Percentiles rank a stretch among this genome's conserved stretches.
Conservation (phyloP, 1,284 basidiomycete genomes). For the Neonothopanus nambi region DNA sequence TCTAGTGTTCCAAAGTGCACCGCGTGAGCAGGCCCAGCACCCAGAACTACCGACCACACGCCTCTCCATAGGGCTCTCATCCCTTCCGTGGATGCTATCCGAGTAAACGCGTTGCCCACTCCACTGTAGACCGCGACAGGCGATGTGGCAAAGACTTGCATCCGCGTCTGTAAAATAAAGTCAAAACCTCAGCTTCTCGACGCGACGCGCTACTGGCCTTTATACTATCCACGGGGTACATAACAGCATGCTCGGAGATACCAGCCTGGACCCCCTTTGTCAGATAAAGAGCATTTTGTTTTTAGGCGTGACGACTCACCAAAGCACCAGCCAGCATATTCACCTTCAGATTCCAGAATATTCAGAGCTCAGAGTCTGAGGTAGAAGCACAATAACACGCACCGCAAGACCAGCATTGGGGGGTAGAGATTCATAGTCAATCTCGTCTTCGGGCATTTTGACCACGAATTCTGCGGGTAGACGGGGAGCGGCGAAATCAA, state of each 20-base stretch:
- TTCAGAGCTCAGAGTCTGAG: not conserved
- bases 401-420: constrained; percentile 76
- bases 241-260: constrained; percentile 98
- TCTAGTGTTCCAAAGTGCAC: constrained; percentile 98
- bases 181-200: constrained; percentile 6
- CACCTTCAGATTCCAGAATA: constrained; percentile 62
- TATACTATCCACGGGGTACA: constrained; percentile 98
- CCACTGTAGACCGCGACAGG: constrained; percentile 87
- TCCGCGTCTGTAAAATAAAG: constrained; percentile 75
- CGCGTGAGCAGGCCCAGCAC: constrained; percentile 97
- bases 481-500: constrained; percentile 25
- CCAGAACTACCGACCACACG: constrained; percentile 95
- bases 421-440: constrained; percentile 77
- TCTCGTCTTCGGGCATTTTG: constrained; percentile 43
- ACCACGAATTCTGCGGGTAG: not conserved
- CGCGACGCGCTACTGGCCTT: constrained; percentile 63
- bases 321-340: constrained; percentile 98
- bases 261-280: constrained; percentile 69
- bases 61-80: constrained; percentile 92
- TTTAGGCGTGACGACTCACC: constrained; percentile 49
- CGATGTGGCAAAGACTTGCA: constrained; percentile 93
- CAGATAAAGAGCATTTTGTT: constrained; percentile 20
- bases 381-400: constrained; percentile 27
- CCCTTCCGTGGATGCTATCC: constrained; percentile 93
- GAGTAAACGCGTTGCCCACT: constrained; percentile 84